Conservation (phyloP, 2,329 filamentous ascomycete genomes). For the Apiospora phragmitis region DNA sequence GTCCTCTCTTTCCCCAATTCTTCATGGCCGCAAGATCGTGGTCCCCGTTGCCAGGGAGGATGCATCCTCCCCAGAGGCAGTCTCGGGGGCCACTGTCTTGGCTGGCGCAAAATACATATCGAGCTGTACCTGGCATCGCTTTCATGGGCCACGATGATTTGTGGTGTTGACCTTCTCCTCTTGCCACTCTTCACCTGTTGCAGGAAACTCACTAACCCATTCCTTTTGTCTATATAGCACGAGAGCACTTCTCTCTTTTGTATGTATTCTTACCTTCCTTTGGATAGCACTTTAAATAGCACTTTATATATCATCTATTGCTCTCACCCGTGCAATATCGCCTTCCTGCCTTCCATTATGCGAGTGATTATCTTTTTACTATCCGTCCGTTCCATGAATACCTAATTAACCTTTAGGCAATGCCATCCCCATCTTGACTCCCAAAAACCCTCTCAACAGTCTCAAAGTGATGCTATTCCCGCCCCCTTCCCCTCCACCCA, state of each 20-base stretch:
- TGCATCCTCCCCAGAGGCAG: not conserved
- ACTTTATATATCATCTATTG: no score
- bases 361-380: not conserved
- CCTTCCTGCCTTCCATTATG: not conserved
- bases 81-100: not conserved
- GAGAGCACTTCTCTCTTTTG: no score
- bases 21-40: not conserved
- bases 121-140: not conserved
- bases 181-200: no score
- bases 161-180: not conserved
- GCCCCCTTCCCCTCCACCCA: not conserved
- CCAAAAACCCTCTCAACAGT: not conserved
- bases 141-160: not conserved
- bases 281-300: no score
- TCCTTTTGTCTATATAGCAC: no score
- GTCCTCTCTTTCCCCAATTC: no score
- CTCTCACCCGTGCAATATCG: no score
- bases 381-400: not conserved
- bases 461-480: not conserved
- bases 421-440: not conserved
- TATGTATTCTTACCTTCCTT: no score
- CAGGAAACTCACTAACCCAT: no score
- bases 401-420: not conserved
- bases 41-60: not conserved
- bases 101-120: not conserved